Base-by-base conservation (phyloP, 192 early-diverging fungal genomes). In the Umbelopsis sp. region DNA sequence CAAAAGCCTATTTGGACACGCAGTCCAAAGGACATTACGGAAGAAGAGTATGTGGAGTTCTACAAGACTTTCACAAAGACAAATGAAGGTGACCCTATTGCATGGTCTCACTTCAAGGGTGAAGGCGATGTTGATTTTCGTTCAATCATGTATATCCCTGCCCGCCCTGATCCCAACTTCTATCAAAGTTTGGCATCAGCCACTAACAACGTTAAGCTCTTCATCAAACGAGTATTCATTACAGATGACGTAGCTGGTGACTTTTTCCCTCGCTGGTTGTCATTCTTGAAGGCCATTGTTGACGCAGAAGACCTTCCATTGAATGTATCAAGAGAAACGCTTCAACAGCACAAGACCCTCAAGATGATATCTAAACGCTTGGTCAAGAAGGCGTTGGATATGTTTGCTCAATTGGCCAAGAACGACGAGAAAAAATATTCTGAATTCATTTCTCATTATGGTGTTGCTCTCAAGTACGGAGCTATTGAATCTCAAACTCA, bases 251-350 rank as follows among this genome's bases (percentile, higher is more conserved):
- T 91, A 46, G 72, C 74, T 48, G 37, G 69, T 16, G 92, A 93
- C 44, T 91, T 99, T 64, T 78, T 98, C 67, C 97, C 98, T 49
- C 86, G 90, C 67, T 99, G 90, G 88, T 86, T 98, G 23, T 83
- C 84, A n/a, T 99, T 99, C 82, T 69, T 99, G 73, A 90, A 91
- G 81, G 98, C 93, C 46, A 79, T 99, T 47, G 91, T 99, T 13
- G 98, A 99, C 82, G 91, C 93, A 1, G 96, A 98, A 77, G 97
- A 99, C 74, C 80, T 98, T 67, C 97, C 98, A n/a, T 82, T 99
- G 52, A 98, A 98, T 70, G 95, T 99, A 18, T 98, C 97, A 7
- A 91, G 98, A 67, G 98, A 99, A 82, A 97, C 96, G 9, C 83
- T 99, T 51, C 98, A 99, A 82, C 90, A 96, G 66, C 88, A 92